Conservation (phyloP, 352 stramenopile species). For the Phytophthora kernoviae region DNA sequence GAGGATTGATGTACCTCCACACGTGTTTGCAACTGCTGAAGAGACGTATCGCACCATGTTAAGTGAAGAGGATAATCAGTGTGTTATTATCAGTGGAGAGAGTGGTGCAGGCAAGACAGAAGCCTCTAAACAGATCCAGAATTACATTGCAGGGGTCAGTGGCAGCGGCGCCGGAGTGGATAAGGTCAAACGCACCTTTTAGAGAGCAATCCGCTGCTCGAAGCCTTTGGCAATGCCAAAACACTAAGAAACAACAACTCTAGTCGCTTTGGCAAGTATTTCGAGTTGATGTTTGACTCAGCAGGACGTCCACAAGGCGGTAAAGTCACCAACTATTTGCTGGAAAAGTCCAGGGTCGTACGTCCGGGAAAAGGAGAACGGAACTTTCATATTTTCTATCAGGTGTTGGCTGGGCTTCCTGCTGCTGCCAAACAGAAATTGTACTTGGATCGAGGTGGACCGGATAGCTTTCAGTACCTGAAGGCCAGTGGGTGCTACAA, state of each 20-base stretch:
- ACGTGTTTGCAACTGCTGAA: slow-evolving; percentile 88
- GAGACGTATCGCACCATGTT: slow-evolving; percentile 90
- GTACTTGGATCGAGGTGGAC: slow-evolving; percentile 61
- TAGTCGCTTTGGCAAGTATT: slow-evolving; percentile 96
- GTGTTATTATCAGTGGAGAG: slow-evolving; percentile 90
- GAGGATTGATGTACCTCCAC: slow-evolving; percentile 85
- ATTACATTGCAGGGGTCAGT: slow-evolving; percentile 87
- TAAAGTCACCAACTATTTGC: slow-evolving; percentile 92
- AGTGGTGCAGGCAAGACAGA: slow-evolving; percentile 88
- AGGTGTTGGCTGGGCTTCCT: slow-evolving; percentile 81
- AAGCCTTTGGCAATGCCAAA: slow-evolving; percentile 97
- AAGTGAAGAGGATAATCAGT: slow-evolving; percentile 90
- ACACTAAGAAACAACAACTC: slow-evolving; percentile 96
- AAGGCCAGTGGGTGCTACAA: slow-evolving; percentile 87
- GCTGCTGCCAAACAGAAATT: slow-evolving; percentile 69
- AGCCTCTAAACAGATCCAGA: slow-evolving; percentile 90
- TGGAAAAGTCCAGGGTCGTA: slow-evolving; percentile 93
- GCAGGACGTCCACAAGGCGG: slow-evolving; percentile 79
- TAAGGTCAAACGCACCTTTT: slow-evolving; percentile 92
- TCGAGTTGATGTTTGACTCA: slow-evolving; percentile 94
- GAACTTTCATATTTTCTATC: slow-evolving; percentile 97
- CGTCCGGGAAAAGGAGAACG: slow-evolving; percentile 86
- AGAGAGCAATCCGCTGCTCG: slow-evolving; percentile 95
- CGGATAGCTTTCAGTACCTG: slow-evolving; percentile 89
- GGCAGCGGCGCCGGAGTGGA: slow-evolving; percentile 80